phyloP scores from a whole-genome alignment of 441 rosid species.

The Viola pubescens region DNA sequence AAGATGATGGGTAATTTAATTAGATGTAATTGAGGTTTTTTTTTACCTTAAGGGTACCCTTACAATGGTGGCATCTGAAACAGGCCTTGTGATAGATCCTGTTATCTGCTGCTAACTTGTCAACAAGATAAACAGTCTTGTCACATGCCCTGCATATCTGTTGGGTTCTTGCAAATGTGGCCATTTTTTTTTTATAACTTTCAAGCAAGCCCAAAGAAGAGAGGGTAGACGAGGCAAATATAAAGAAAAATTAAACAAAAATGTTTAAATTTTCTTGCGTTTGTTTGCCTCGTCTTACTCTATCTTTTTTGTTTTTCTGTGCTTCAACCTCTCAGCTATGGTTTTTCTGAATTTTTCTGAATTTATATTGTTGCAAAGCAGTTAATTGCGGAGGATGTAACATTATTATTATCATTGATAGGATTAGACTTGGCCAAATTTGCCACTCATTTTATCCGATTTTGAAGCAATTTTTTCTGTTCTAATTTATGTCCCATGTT shows the following conservation, averaged over 20 bases:
- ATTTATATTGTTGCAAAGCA: background rate
- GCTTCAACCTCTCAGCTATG: too few species aligned
- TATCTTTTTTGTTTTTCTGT: too few species aligned
- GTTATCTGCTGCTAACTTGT: constrained; percentile 41
- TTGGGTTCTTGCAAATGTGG: constrained; percentile 38
- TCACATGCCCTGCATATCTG: constrained; percentile 53
- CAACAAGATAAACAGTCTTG: constrained; percentile 55
- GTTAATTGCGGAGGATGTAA: constrained; percentile 24
- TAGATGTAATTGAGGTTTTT: too few species aligned
- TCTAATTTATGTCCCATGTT: too few species aligned
- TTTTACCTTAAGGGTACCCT: constrained; percentile 46
- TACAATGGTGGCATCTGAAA: constrained; percentile 60
- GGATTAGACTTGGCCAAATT: constrained; percentile 12
- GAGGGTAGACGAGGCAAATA: background rate
- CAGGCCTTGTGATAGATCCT: constrained; percentile 46
- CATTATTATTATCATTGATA: constrained; percentile 18
- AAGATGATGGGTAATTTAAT: background rate
- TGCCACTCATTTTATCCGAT: constrained; percentile 28
- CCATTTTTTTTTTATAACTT: constrained; percentile 17
- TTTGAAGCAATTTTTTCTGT: constrained; percentile 24
- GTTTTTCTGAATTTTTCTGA: too few species aligned
- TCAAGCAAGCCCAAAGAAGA: background rate
- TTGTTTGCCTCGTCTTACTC: too few species aligned
- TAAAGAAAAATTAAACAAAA: background rate
- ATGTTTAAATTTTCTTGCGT: too few species aligned